Percentiles rank a stretch among this genome's conserved stretches.
phyloP scores from a whole-genome alignment of 148 eudicot genomes.

The Selenicereus undatus region DNA sequence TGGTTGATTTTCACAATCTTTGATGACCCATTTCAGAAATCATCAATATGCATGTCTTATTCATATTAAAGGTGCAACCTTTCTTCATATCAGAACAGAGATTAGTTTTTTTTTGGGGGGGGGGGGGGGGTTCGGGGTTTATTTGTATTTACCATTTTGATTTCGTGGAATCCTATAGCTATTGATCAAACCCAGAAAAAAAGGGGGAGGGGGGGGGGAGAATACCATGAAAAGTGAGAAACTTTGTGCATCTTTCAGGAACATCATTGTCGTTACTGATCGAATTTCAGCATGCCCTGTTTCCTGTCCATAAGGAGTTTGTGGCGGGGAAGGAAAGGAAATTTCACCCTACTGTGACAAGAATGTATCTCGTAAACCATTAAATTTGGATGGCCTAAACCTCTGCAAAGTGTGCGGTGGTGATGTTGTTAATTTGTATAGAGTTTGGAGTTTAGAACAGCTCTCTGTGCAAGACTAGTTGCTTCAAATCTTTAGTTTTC shows the following conservation, averaged over 20 bases:
- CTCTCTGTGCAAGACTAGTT: too few species aligned
- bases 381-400: background rate
- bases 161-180: background rate
- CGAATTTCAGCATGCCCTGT: background rate
- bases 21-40: background rate
- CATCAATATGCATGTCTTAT: background rate
- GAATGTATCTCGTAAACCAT: background rate
- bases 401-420: background rate
- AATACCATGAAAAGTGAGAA: too few species aligned
- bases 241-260: background rate
- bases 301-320: background rate
- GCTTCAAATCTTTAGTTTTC: too few species aligned
- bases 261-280: background rate
- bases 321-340: background rate
- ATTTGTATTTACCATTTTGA: background rate
- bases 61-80: background rate
- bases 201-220: too few species aligned
- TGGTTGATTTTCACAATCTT: background rate
- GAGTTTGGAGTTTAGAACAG: too few species aligned
- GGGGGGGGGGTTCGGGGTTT: background rate
- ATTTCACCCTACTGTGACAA: background rate
- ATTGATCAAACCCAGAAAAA: too few species aligned
- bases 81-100: background rate
- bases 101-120: background rate
- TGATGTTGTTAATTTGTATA: too few species aligned